Percentiles rank a stretch among this genome's conserved stretches.
Conservation (phyloP, 169 alveolate species). For the Plasmodium yoelii region DNA sequence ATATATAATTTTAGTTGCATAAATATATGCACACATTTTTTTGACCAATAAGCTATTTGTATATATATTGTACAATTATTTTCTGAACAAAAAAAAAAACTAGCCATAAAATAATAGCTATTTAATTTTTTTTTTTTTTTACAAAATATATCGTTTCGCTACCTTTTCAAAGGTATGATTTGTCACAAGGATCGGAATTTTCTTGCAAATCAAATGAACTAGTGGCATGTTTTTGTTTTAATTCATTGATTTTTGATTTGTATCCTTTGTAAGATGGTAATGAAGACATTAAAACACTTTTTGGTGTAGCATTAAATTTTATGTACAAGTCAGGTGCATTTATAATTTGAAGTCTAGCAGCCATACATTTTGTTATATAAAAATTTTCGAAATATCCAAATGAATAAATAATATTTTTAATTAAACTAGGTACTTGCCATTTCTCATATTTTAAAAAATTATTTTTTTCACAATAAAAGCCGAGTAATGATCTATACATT, state of each 20-base stretch:
- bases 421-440: slow-evolving; percentile 77
- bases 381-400: slow-evolving; percentile 74
- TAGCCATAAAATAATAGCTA: too few species aligned
- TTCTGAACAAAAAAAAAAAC: slow-evolving; percentile 27
- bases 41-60: too few species aligned
- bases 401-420: slow-evolving; percentile 60
- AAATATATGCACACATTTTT: too few species aligned
- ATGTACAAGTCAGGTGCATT: slow-evolving; percentile 70
- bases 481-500: slow-evolving; percentile 75
- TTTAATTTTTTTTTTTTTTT: too few species aligned
- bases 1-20: too few species aligned
- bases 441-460: slow-evolving; percentile 57
- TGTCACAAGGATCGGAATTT: too few species aligned
- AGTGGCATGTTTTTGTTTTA: background rate
- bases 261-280: slow-evolving; percentile 69
- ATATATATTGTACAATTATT: background rate
- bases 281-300: slow-evolving; percentile 58
- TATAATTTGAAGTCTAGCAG: slow-evolving; percentile 71
- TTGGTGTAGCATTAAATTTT: slow-evolving; percentile 57
- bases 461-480: slow-evolving; percentile 60
- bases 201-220: background rate
- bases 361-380: slow-evolving; percentile 71
- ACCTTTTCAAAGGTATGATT: background rate
- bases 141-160: background rate
- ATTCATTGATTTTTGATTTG: slow-evolving; percentile 43